These are phyloP conservation scores for Clonostachys byssicola DNA, from an alignment of 2,329 filamentous ascomycete genomes.

Conservation along the genomic window DNA sequence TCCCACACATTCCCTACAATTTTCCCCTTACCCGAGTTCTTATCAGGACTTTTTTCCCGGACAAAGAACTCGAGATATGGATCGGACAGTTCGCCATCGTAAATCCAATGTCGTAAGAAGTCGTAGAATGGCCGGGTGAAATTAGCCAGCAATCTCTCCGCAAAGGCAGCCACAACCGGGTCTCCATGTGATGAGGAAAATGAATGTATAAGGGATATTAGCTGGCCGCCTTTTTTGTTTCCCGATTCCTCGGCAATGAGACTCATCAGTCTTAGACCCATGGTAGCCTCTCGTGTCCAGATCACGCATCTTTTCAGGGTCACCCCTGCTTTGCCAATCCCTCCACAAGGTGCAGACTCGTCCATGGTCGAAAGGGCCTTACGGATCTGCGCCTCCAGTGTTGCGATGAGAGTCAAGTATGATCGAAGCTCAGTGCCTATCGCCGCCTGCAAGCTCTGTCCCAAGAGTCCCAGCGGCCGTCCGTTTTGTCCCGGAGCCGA, in stretches of 20 bases:
- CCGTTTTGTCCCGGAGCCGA: slow-evolving; percentile 63
- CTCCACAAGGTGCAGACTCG: slow-evolving; percentile 60
- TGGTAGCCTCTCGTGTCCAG: slow-evolving; percentile 95
- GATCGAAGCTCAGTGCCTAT: slow-evolving; percentile 81
- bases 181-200: slow-evolving; percentile 94
- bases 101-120: slow-evolving; percentile 95
- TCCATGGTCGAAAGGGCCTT: slow-evolving; percentile 74
- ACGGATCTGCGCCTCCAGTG: slow-evolving; percentile 87
- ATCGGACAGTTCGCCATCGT: slow-evolving; percentile 96
- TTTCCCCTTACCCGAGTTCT: slow-evolving; percentile 45
- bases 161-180: slow-evolving; percentile 89
- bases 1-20: slow-evolving; percentile 93
- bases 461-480: slow-evolving; percentile 77
- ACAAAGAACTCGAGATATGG: slow-evolving; percentile 96
- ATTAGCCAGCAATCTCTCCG: slow-evolving; percentile 79
- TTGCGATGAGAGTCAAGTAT: slow-evolving; percentile 87
- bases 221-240: slow-evolving; percentile 77
- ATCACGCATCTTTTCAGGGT: slow-evolving; percentile 94
- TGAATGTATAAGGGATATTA: slow-evolving; percentile 89
- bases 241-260: slow-evolving; percentile 89
- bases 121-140: slow-evolving; percentile 95
- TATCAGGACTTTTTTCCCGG: slow-evolving; percentile 62
- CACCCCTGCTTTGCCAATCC: slow-evolving; percentile 81
- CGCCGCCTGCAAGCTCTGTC: slow-evolving; percentile 86
- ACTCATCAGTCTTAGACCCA: slow-evolving; percentile 90